phyloP scores from a whole-genome alignment of 106 monocot species.

The Vanilla planifolia region DNA sequence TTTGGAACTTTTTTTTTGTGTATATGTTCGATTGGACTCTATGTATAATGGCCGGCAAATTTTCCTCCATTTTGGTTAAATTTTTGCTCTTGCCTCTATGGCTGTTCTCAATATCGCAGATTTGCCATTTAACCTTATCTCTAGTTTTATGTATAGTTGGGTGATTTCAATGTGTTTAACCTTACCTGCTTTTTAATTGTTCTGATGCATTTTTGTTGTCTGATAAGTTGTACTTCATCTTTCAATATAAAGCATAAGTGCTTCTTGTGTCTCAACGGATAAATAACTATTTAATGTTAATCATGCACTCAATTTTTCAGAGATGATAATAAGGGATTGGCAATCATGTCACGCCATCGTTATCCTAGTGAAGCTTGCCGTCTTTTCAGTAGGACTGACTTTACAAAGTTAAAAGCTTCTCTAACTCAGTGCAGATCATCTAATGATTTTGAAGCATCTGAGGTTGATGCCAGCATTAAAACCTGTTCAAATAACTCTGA shows the following conservation, averaged over 20 bases:
- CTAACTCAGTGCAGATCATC: conserved; percentile 28
- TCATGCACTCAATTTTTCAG: conserved; percentile 22
- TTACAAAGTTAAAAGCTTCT: conserved; percentile 46
- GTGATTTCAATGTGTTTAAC: too few relatives aligned
- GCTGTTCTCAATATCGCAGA: too few relatives aligned
- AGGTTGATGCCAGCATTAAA: conserved; percentile 15
- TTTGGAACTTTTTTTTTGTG: too few relatives aligned
- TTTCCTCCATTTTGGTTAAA: background rate
- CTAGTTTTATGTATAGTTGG: too few relatives aligned
- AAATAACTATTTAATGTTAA: background rate
- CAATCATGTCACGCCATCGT: conserved; percentile 96
- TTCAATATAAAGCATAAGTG: background rate
- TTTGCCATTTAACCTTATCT: too few relatives aligned
- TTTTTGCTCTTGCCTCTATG: background rate
- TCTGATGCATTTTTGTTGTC: too few relatives aligned
- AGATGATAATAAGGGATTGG: conserved; percentile 93
- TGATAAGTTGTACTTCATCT: too few relatives aligned
- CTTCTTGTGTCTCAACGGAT: background rate
- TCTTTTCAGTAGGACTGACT: conserved; percentile 65
- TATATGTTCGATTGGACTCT: too few relatives aligned
- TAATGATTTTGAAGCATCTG: conserved; percentile 13
- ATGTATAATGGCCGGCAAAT: background rate
- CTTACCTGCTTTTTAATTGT: too few relatives aligned
- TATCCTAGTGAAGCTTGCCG: conserved; percentile 92
- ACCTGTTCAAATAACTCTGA: conserved; percentile 19